These are phyloP conservation scores for Leishmania turanica DNA, from an alignment of 208 protist genomes.

Conservation along the genomic window DNA sequence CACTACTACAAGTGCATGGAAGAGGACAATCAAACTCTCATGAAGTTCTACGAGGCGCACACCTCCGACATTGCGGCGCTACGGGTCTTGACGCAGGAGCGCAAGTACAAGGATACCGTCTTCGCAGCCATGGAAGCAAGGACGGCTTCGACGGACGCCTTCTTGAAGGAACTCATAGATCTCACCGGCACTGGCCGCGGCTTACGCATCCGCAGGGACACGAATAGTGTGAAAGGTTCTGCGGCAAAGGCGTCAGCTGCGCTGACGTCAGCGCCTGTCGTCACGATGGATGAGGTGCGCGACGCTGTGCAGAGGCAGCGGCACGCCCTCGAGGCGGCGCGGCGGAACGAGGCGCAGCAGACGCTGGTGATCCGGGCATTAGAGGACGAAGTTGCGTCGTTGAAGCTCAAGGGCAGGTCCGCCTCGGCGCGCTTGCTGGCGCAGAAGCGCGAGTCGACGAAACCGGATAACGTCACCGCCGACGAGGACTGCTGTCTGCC, in stretches of 20 bases:
- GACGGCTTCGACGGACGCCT: slow-evolving; percentile 26
- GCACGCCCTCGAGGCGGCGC: slow-evolving; percentile 19
- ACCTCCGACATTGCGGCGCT: slow-evolving; percentile 25
- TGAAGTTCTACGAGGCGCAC: slow-evolving; percentile 31
- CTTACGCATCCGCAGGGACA: slow-evolving; percentile 26
- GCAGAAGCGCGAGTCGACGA: slow-evolving; percentile 4
- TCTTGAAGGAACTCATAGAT: slow-evolving; percentile 37
- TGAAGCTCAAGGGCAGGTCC: slow-evolving; percentile 18
- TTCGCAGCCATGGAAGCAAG: slow-evolving; percentile 28
- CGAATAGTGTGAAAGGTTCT: slow-evolving; percentile 1
- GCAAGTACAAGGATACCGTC: slow-evolving; percentile 32
- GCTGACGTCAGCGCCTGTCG: background rate
- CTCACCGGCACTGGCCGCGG: slow-evolving; percentile 18
- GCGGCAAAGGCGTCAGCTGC: slow-evolving; percentile 1
- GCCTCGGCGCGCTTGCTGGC: slow-evolving; percentile 4
- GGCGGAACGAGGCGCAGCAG: slow-evolving; percentile 23
- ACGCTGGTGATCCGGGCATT: slow-evolving; percentile 25
- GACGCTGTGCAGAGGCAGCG: slow-evolving; percentile 42
- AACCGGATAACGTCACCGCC: background rate
- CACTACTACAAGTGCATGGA: slow-evolving; percentile 44
- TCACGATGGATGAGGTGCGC: slow-evolving; percentile 42
- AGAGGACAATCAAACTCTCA: slow-evolving; percentile 37
- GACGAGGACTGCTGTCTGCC: slow-evolving; percentile 31
- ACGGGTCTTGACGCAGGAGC: slow-evolving; percentile 32
- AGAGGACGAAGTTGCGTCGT: slow-evolving; percentile 31